Base-by-base conservation (phyloP, 2,329 filamentous ascomycete genomes). In the Aspergillus sp. region DNA sequence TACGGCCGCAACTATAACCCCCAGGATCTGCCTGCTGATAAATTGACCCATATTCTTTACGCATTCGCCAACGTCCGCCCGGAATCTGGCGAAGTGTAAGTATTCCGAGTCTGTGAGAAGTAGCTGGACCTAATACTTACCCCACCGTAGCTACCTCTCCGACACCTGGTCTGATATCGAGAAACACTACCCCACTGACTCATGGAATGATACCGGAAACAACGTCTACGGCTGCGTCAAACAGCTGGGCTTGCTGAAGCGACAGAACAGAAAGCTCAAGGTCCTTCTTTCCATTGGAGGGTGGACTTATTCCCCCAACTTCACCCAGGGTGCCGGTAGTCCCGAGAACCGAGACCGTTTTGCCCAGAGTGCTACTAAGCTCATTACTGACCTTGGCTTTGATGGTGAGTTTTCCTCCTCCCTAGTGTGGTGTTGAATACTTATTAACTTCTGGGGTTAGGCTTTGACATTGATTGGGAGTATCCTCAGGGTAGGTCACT, bases 1-100 rank as follows among this genome's bases (percentile, higher is more conserved):
- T 96, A 96, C 74, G 90, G 81, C 42, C 86, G 92, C 58, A 89
- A 93, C 68, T 89, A 95, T 71, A 83, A 86, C 13, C 91, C 92
- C 0, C 89, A 95, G 69, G 86, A 95, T 69, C 82, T 96, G 2
- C 90, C 90, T 0, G 87, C 83, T 3, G 84, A 92, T 54, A 89
- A 91, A 60, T 83, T 96, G 34, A 96, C 92, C 0, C 93, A 97
- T 70, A 76, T 96, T 7, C 84, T 96, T 15, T 96, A 96, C 66
- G 83, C 92, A 9, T 97, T 97, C 76, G 92, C 90, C 68, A 95
- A 96, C 72, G 86, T 96, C 57, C 84, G 86, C 2, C 83, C 87
- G 3, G 90, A 93, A 4, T 85, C 82, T 41, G 92, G 92, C 52
- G 90, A 95, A 77, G 90, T 93, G 78, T 89, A 80, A 62, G 69